Evolutionary conservation across 805 yeast genomes (phyloP).

Genomic region (Barnettozyma salicaria): DNA sequence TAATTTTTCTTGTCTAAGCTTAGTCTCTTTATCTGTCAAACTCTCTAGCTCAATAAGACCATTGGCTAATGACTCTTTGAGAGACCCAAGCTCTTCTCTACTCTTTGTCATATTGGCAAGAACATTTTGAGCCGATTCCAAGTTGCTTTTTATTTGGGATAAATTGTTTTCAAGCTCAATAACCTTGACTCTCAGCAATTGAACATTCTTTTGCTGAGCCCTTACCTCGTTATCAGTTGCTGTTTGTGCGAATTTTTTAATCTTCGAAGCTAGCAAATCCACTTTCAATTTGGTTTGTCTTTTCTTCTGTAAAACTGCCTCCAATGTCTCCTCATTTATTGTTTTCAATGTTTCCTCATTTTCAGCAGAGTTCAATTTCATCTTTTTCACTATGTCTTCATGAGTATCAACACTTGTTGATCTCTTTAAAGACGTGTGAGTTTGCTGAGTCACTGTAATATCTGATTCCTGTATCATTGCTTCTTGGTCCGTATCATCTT

Average conservation of each 20-base stretch:
- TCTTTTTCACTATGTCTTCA: constrained; percentile 8
- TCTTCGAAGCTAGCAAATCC: constrained; percentile 5
- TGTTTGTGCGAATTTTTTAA: not conserved
- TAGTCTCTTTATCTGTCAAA: constrained; percentile 13
- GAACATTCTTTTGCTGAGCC: constrained; percentile 1
- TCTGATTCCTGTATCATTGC: not conserved
- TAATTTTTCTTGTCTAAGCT: constrained; percentile 6
- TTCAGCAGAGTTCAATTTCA: not conserved
- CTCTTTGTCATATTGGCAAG: too few relatives aligned
- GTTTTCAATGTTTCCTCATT: not conserved
- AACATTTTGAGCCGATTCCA: constrained; percentile 2
- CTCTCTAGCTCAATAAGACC: constrained; percentile 13
- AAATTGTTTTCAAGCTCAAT: not conserved
- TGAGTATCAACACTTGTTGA: not conserved
- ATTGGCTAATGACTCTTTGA: constrained; percentile 11
- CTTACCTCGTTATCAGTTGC: constrained; percentile 4
- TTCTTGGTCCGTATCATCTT: constrained; percentile 3
- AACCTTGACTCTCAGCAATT: too few relatives aligned
- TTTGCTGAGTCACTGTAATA: not conserved
- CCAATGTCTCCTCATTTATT: constrained; percentile 1
- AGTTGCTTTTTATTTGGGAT: not conserved
- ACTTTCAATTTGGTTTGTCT: constrained; percentile 3
- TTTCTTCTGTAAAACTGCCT: constrained; percentile 3
- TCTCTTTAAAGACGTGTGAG: not conserved
- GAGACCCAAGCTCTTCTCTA: constrained; percentile 3